Evolutionary conservation across 129 eudicot species (phyloP).

Genomic region (Dittrichia graveolens): DNA sequence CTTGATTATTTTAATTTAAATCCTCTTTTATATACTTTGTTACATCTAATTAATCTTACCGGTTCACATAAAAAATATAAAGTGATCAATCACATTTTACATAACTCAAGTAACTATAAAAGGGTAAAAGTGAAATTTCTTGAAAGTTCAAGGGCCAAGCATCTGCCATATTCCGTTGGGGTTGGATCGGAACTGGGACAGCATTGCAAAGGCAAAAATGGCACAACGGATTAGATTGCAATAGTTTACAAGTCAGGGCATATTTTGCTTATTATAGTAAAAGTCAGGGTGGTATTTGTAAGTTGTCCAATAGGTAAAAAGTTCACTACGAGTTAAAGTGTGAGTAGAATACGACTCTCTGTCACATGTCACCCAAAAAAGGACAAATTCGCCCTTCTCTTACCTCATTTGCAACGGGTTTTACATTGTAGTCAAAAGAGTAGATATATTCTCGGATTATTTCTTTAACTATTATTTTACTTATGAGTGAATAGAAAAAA

Average conservation of each 20-base stretch:
- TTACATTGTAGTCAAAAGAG: too few relatives aligned
- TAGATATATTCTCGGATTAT: too few relatives aligned
- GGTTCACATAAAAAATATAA: too few relatives aligned
- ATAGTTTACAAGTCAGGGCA: conserved; percentile 37
- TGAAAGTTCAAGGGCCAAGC: conserved; percentile 8
- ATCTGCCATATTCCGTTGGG: conserved; percentile 32
- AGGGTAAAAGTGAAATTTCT: not conserved
- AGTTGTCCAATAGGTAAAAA: conserved; percentile 27
- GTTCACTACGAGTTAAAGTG: conserved; percentile 24
- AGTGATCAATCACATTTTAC: too few relatives aligned
- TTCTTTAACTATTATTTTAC: too few relatives aligned
- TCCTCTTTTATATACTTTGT: too few relatives aligned
- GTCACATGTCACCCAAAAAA: conserved; percentile 14
- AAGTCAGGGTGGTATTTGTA: conserved; percentile 33
- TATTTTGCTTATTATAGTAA: conserved; percentile 33
- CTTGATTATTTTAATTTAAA: too few relatives aligned
- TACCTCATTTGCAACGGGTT: not conserved
- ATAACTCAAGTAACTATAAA: not conserved
- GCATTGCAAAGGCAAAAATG: conserved; percentile 22
- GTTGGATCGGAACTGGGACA: conserved; percentile 27
- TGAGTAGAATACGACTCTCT: conserved; percentile 22
- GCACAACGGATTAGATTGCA: conserved; percentile 36
- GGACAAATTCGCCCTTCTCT: conserved; percentile 17
- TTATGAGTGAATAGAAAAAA: too few relatives aligned
- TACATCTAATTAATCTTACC: too few relatives aligned